Conservation (phyloP, 1,284 basidiomycete genomes). For the Cerrena zonata region DNA sequence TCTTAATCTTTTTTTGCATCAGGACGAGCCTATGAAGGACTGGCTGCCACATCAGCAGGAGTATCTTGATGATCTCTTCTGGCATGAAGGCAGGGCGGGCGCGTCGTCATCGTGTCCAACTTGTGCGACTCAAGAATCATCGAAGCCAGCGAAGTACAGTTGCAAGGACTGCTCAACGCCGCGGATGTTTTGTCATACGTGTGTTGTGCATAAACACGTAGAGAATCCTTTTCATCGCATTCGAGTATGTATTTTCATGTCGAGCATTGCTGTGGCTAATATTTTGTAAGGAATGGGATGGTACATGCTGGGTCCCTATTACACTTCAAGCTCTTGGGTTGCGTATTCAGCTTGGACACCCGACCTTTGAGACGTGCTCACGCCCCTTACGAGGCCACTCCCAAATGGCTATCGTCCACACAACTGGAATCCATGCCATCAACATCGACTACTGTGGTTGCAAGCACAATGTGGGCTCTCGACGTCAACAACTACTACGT, state of each 20-base stretch:
- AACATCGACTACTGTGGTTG: conserved; percentile 8
- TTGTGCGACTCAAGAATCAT: background rate
- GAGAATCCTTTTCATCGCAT: background rate
- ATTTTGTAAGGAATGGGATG: conserved; percentile 6
- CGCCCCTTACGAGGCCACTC: background rate
- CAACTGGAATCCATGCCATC: conserved; percentile 9
- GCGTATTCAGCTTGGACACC: conserved; percentile 11
- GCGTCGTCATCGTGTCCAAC: background rate
- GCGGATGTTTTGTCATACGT: background rate
- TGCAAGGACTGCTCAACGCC: background rate
- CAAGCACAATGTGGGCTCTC: background rate
- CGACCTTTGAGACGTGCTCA: background rate
- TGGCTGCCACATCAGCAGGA: background rate
- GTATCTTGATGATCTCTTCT: background rate
- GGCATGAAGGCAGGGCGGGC: background rate
- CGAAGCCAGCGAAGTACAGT: no score
- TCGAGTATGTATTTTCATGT: background rate
- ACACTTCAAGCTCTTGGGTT: conserved; percentile 4
- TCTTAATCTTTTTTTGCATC: no score
- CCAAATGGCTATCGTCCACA: conserved; percentile 7
- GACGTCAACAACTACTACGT: conserved; percentile 6
- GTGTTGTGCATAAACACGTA: background rate
- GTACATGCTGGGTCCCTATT: background rate
- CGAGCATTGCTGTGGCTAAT: background rate
- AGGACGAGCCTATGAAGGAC: background rate